phyloP scores from a whole-genome alignment of 345 rosid species.

The Gynandropsis gynandra region DNA sequence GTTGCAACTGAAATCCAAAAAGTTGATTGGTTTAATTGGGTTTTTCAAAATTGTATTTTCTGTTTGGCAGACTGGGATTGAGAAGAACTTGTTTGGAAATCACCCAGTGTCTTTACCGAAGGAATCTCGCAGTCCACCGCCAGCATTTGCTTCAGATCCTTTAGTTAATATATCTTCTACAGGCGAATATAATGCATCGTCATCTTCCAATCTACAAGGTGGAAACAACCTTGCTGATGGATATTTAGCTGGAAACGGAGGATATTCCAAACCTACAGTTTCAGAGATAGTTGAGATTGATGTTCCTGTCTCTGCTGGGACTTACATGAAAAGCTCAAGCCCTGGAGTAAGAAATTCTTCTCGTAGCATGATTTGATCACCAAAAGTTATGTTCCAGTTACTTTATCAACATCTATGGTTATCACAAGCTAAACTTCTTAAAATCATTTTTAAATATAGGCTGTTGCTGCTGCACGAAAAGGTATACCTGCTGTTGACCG shows the following conservation, averaged over 20 bases:
- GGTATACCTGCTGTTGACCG: slow-evolving; percentile 56
- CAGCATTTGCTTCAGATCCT: slow-evolving; percentile 72
- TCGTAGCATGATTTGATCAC: background rate
- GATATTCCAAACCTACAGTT: slow-evolving; percentile 41
- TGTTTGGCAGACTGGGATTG: slow-evolving; percentile 69
- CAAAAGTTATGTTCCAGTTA: slow-evolving; percentile 6
- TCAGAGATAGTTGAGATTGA: slow-evolving; percentile 89
- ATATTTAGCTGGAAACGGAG: slow-evolving; percentile 35
- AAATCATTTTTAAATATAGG: slow-evolving; percentile 39
- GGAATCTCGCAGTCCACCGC: slow-evolving; percentile 58
- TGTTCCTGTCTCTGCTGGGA: slow-evolving; percentile 61
- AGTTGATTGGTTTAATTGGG: slow-evolving; percentile 7
- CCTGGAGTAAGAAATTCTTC: slow-evolving; percentile 58
- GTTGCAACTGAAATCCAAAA: background rate
- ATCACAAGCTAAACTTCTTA: slow-evolving; percentile 7
- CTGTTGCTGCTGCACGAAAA: slow-evolving; percentile 83
- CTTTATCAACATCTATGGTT: background rate
- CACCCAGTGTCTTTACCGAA: slow-evolving; percentile 65
- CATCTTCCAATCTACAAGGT: slow-evolving; percentile 35
- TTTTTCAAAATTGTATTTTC: slow-evolving; percentile 9
- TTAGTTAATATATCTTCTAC: slow-evolving; percentile 33
- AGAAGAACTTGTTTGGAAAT: slow-evolving; percentile 77
- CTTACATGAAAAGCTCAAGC: slow-evolving; percentile 58
- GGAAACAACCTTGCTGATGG: slow-evolving; percentile 38
- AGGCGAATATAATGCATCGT: slow-evolving; percentile 27